phyloP scores from a whole-genome alignment of 1,284 basidiomycete species.

The Ceratobasidium sp. region DNA sequence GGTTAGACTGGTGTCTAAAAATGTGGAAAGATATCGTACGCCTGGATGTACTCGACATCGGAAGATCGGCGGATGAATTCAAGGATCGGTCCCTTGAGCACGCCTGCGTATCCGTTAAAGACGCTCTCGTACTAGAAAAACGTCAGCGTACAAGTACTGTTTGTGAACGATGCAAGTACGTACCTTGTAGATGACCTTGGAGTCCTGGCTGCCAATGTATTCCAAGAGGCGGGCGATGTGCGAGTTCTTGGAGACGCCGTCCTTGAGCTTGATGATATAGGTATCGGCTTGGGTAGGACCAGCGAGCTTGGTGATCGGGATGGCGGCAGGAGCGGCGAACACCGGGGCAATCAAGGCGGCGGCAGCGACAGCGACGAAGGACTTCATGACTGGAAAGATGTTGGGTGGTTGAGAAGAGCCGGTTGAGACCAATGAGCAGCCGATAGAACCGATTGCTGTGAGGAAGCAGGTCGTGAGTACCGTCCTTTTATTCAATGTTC shows the following conservation, averaged over 20 bases:
- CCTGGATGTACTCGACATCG: slow-evolving; percentile 29
- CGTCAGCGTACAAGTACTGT: background rate
- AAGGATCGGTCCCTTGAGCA: slow-evolving; percentile 10
- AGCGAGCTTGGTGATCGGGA: slow-evolving; percentile 25
- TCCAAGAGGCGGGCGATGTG: slow-evolving; percentile 21
- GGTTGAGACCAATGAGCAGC: background rate
- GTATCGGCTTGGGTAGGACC: slow-evolving; percentile 26
- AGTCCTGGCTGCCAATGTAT: slow-evolving; percentile 24
- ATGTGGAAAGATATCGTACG: too few species aligned
- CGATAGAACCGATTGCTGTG: slow-evolving; percentile 4
- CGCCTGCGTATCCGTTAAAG: slow-evolving; percentile 26
- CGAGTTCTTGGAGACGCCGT: slow-evolving; percentile 31
- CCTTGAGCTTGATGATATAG: slow-evolving; percentile 38
- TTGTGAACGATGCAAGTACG: background rate
- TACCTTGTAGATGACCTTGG: slow-evolving; percentile 31
- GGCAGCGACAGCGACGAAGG: slow-evolving; percentile 25
- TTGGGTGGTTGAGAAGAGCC: too few species aligned
- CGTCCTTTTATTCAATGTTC: background rate
- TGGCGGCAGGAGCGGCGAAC: slow-evolving; percentile 31
- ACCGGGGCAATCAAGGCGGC: slow-evolving; percentile 31
- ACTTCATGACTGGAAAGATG: slow-evolving; percentile 21
- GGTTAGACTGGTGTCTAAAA: too few species aligned
- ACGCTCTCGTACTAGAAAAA: slow-evolving; percentile 7
- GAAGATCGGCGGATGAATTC: slow-evolving; percentile 30
- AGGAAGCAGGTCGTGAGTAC: background rate